A percentile compares a stretch with the other conserved stretches of the same genome.
phyloP scores from a whole-genome alignment of 2,329 filamentous ascomycete species.

The Cylindrodendrum hubeiense region DNA sequence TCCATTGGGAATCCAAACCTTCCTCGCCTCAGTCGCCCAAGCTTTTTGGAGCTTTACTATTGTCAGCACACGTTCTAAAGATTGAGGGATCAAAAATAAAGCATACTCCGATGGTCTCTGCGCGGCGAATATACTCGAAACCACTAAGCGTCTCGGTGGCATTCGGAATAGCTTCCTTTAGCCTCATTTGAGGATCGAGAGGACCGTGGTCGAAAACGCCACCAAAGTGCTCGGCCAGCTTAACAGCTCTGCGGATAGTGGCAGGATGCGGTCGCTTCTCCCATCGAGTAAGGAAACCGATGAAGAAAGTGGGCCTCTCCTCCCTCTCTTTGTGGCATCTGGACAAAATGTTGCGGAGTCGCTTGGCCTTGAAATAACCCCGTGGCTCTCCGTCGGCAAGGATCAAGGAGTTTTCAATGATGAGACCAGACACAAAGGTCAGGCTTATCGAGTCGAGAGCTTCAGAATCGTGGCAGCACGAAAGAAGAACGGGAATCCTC shows the following conservation, averaged over 20 bases:
- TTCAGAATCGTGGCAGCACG: slow-evolving; percentile 29
- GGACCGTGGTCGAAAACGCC: slow-evolving; percentile 33
- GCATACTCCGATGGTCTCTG: slow-evolving; percentile 29
- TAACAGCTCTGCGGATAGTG: slow-evolving; percentile 29
- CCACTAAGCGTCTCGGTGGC: slow-evolving; percentile 25
- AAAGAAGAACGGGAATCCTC: slow-evolving; percentile 24
- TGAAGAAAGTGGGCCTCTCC: slow-evolving; percentile 27
- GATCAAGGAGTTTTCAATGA: slow-evolving; percentile 34
- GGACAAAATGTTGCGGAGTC: slow-evolving; percentile 27
- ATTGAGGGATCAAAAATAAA: not conserved
- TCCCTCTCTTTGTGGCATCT: slow-evolving; percentile 28
- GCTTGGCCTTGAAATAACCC: slow-evolving; percentile 30
- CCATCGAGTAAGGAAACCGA: slow-evolving; percentile 32
- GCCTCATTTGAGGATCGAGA: not conserved
- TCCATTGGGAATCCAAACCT: slow-evolving; percentile 11
- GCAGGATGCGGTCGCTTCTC: slow-evolving; percentile 24
- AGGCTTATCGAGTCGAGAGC: slow-evolving; percentile 22
- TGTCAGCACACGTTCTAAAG: not conserved
- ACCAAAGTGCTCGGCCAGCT: slow-evolving; percentile 33
- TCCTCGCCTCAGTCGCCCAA: slow-evolving; percentile 20
- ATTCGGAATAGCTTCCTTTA: slow-evolving; percentile 6
- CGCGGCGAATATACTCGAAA: slow-evolving; percentile 31
- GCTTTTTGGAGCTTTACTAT: slow-evolving; percentile 26
- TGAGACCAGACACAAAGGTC: slow-evolving; percentile 22
- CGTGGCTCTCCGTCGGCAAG: slow-evolving; percentile 27